These are phyloP conservation scores for Salix arbutifolia DNA, from an alignment of 345 rosid genomes.

Conservation along the genomic window DNA sequence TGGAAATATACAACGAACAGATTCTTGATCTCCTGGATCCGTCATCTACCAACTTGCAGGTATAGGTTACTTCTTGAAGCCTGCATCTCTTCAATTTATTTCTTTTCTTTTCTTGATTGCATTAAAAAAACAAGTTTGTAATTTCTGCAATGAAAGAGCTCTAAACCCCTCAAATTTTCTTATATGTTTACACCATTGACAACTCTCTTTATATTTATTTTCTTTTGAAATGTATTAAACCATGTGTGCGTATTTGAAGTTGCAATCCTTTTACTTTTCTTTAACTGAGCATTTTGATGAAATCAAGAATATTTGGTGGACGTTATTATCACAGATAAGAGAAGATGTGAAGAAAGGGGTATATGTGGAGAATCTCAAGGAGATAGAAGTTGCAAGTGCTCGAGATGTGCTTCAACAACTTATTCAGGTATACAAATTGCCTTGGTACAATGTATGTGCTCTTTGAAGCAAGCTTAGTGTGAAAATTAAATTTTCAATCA, in stretches of 20 bases:
- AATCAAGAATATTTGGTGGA: neutral
- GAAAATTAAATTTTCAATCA: neutral
- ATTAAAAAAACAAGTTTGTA: neutral
- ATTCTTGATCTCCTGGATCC: conserved; percentile 96
- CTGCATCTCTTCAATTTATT: neutral
- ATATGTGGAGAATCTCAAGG: conserved; percentile 89
- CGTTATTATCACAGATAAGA: conserved; percentile 53
- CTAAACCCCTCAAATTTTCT: neutral
- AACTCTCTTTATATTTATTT: neutral
- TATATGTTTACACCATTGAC: neutral
- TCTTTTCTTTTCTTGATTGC: neutral
- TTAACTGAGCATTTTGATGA: neutral
- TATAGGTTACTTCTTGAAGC: conserved; percentile 18
- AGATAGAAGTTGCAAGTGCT: conserved; percentile 82
- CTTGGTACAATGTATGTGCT: neutral
- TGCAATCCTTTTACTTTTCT: neutral
- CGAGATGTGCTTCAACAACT: conserved; percentile 90
- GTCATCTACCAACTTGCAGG: conserved; percentile 81
- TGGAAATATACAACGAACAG: conserved; percentile 97
- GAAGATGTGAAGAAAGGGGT: conserved; percentile 93
- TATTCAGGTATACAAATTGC: conserved; percentile 48
- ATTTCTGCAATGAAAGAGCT: neutral
- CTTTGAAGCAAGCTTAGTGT: neutral
- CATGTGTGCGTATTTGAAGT: neutral
- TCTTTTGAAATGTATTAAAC: neutral